Percentiles rank a stretch among this genome's conserved stretches.
These are phyloP conservation scores for Solanum megistacrolobum DNA, from an alignment of 257 asterid species.

Conservation along the genomic window DNA sequence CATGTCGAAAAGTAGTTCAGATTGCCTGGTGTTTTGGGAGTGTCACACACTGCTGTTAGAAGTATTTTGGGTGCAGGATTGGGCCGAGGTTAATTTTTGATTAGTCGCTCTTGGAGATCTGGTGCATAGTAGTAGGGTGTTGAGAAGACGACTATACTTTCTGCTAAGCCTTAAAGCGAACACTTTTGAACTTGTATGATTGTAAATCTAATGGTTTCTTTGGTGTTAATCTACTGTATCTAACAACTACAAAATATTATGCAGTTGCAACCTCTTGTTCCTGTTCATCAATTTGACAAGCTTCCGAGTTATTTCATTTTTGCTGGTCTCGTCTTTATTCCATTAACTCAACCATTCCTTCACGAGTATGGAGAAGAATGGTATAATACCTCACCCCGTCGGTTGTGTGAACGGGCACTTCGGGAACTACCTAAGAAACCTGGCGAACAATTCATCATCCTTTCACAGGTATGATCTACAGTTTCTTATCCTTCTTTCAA, in stretches of 20 bases:
- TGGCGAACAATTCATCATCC: constrained; percentile 75
- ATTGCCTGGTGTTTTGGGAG: background rate
- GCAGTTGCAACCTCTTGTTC: constrained; percentile 92
- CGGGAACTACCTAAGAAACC: constrained; percentile 67
- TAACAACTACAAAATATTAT: background rate
- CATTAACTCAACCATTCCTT: constrained; percentile 89
- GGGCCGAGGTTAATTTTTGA: background rate
- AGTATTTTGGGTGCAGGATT: background rate
- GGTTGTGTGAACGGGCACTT: constrained; percentile 90
- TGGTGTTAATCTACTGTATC: background rate
- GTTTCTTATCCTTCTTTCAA: background rate
- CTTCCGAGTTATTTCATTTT: constrained; percentile 93
- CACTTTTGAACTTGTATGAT: background rate
- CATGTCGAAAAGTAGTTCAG: background rate
- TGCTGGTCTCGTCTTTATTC: constrained; percentile 88
- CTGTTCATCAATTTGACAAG: constrained; percentile 93
- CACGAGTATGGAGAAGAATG: constrained; percentile 98
- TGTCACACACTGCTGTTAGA: background rate
- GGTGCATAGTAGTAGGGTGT: background rate
- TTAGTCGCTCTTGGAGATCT: background rate
- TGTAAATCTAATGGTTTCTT: background rate
- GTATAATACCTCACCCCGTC: constrained; percentile 93
- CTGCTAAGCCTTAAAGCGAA: background rate
- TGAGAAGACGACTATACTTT: background rate
- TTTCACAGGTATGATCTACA: constrained; percentile 60